These are phyloP conservation scores for Closterium sp. DNA, from an alignment of 139 green algal genomes.

Conservation along the genomic window DNA sequence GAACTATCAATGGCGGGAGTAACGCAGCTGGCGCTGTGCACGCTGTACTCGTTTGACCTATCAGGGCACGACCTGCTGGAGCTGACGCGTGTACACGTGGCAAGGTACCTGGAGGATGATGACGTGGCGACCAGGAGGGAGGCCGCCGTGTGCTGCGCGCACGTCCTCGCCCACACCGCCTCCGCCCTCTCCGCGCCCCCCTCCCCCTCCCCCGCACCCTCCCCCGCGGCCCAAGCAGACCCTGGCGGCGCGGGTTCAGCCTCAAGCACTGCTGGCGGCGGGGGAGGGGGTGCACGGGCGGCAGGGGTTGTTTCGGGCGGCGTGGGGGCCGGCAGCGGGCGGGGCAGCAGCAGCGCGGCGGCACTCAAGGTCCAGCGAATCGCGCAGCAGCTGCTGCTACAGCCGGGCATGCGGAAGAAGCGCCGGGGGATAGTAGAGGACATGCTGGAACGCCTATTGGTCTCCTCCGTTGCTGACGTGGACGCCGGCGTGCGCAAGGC, in stretches of 20 bases:
- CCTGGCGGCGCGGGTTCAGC: neutral
- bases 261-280: neutral
- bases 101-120: conserved; percentile 71
- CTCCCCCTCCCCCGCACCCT: neutral
- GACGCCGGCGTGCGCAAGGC: conserved; percentile 68
- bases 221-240: neutral
- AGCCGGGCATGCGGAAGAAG: conserved; percentile 5
- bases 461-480: conserved; percentile 75
- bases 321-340: neutral
- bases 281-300: neutral
- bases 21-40: conserved; percentile 54
- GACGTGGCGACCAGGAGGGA: conserved; percentile 55
- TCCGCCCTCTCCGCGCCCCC: conserved; percentile 5
- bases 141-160: conserved; percentile 66
- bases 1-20: conserved; percentile 18
- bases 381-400: neutral
- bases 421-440: conserved; percentile 16
- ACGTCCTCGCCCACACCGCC: conserved; percentile 40
- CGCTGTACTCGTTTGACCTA: conserved; percentile 55
- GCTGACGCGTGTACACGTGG: conserved; percentile 74
- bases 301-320: neutral
- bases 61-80: conserved; percentile 68
- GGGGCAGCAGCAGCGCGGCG: neutral
- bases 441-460: conserved; percentile 66
- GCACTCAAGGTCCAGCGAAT: neutral